Conservation (phyloP, 1,284 basidiomycete genomes). For the Tilletia setariae region DNA sequence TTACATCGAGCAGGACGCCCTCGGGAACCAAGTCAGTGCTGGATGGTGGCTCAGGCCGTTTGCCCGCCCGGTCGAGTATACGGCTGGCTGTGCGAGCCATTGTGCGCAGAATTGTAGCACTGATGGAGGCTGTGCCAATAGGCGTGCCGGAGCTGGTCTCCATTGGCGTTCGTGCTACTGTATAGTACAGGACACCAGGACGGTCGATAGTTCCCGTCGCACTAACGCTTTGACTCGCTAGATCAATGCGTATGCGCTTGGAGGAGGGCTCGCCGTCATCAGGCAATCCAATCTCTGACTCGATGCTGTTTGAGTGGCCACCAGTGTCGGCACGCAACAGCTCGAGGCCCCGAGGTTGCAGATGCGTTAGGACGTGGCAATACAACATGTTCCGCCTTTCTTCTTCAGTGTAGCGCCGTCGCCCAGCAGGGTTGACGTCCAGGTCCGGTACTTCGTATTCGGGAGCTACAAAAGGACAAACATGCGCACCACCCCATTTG, state of each 20-base stretch:
- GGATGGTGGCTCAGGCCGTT: slow-evolving; percentile 12
- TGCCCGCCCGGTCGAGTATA: slow-evolving; percentile 36
- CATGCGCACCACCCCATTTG: slow-evolving; percentile 27
- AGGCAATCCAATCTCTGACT: neutral
- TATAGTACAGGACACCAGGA: slow-evolving; percentile 39
- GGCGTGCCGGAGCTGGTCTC: slow-evolving; percentile 33
- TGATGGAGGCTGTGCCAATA: slow-evolving; percentile 41
- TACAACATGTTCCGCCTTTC: slow-evolving; percentile 22
- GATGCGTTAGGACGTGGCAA: slow-evolving; percentile 36
- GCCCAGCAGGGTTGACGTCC: neutral
- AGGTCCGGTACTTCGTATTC: neutral
- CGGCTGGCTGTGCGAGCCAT: slow-evolving; percentile 37
- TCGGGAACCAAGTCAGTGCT: slow-evolving; percentile 5
- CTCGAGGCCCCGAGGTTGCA: slow-evolving; percentile 19
- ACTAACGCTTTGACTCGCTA: too few species aligned
- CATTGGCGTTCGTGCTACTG: slow-evolving; percentile 48
- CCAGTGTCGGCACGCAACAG: neutral
- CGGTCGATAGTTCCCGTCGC: slow-evolving; percentile 34
- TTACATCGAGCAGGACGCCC: neutral
- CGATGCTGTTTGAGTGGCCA: neutral
- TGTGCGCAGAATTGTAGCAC: slow-evolving; percentile 44
- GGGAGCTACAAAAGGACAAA: slow-evolving; percentile 32
- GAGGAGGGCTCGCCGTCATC: neutral
- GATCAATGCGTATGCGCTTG: slow-evolving; percentile 1
- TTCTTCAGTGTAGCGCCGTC: neutral